Evolutionary conservation across 768 basidiomycete genomes (phyloP).

Genomic region (Suillus brevipes): DNA sequence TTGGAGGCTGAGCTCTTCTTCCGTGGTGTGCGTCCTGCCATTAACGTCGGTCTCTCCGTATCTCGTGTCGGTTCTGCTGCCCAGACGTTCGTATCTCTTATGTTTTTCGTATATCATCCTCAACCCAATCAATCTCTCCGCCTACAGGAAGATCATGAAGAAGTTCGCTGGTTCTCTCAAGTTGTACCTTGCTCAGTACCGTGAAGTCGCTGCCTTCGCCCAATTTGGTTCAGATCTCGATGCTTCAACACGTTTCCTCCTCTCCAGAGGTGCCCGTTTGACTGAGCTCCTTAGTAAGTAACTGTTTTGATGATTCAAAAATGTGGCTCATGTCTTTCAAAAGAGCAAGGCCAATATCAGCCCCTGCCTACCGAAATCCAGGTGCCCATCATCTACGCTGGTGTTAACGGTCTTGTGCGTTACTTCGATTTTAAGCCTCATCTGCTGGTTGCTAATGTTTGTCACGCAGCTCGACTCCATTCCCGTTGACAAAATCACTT

Average conservation of each 20-base stretch:
- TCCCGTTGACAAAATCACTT: constrained; percentile 91
- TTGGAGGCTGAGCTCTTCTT: constrained; percentile 99
- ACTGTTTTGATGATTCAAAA: neutral
- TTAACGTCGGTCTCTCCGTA: constrained; percentile 99
- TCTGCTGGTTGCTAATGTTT: neutral
- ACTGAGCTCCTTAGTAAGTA: constrained; percentile 89
- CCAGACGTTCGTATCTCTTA: constrained; percentile 76
- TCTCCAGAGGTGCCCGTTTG: constrained; percentile 96
- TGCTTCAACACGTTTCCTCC: constrained; percentile 97
- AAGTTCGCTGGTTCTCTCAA: constrained; percentile 99
- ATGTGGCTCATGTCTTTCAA: constrained; percentile 23
- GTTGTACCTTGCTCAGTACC: constrained; percentile 99
- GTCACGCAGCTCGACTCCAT: constrained; percentile 79
- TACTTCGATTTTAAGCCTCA: neutral
- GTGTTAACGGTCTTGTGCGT: constrained; percentile 96
- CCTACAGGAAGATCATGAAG: constrained; percentile 94
- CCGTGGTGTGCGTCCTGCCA: constrained; percentile 99
- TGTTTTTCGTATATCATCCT: neutral
- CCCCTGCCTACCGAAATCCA: constrained; percentile 93
- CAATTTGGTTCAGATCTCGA: constrained; percentile 99
- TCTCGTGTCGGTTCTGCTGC: constrained; percentile 99
- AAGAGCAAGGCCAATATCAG: constrained; percentile 98
- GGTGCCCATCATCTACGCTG: constrained; percentile 98
- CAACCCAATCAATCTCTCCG: neutral
- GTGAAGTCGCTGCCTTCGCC: constrained; percentile 99